Evolutionary conservation across 2,329 filamentous ascomycete species (phyloP).

Genomic region (Teratosphaeriaceae sp.): DNA sequence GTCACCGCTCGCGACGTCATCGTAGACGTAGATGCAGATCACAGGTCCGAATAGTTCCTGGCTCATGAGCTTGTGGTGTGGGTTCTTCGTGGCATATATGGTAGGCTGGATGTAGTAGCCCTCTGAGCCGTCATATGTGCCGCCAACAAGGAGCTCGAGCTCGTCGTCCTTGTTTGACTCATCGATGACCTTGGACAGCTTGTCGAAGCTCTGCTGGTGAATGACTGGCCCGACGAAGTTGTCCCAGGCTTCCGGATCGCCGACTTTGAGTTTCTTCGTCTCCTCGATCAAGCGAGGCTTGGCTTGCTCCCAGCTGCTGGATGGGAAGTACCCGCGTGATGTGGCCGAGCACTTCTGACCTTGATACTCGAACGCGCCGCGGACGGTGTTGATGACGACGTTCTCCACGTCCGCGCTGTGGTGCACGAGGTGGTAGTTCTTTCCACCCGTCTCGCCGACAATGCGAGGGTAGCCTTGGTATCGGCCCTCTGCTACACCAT

Average conservation of each 20-base stretch:
- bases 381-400: slow-evolving; percentile 73
- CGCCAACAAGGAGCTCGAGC: slow-evolving; percentile 67
- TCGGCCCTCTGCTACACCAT: slow-evolving; percentile 70
- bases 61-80: slow-evolving; percentile 65
- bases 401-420: slow-evolving; percentile 69
- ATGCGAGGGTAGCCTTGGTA: slow-evolving; percentile 84
- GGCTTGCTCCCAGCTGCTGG: slow-evolving; percentile 68
- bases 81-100: slow-evolving; percentile 68
- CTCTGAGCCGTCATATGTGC: slow-evolving; percentile 67
- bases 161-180: slow-evolving; percentile 68
- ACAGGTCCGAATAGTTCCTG: slow-evolving; percentile 81
- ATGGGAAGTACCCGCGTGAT: slow-evolving; percentile 70
- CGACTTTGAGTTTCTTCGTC: slow-evolving; percentile 63
- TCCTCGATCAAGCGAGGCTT: slow-evolving; percentile 61
- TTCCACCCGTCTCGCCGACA: slow-evolving; percentile 85
- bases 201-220: slow-evolving; percentile 73
- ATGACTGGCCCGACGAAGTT: slow-evolving; percentile 89
- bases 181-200: slow-evolving; percentile 69
- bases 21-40: slow-evolving; percentile 68
- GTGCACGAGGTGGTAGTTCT: slow-evolving; percentile 88
- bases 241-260: slow-evolving; percentile 60
- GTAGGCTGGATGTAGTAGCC: slow-evolving; percentile 83
- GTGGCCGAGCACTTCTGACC: slow-evolving; percentile 88
- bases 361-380: slow-evolving; percentile 84
- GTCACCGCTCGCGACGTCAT: slow-evolving; percentile 50